Conservation (phyloP, 78 protist genomes). For the Anaeramoeba flamelloides region DNA sequence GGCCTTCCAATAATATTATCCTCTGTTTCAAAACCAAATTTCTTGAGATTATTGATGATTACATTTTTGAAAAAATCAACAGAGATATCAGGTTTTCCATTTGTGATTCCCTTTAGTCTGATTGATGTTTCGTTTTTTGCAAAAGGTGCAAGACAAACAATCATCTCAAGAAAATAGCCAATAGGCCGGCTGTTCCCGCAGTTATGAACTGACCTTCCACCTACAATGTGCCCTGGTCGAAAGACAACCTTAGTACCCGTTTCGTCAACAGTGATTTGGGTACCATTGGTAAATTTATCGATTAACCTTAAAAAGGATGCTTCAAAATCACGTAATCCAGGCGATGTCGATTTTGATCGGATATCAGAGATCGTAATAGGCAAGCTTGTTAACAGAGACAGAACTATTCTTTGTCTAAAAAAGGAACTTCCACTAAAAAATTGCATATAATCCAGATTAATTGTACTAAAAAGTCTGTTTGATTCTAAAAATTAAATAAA, state of each 20-base stretch:
- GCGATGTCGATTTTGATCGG: too few relatives aligned
- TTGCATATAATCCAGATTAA: too few relatives aligned
- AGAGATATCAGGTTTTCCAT: neutral
- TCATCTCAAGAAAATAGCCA: slow-evolving; percentile 60
- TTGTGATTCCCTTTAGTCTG: slow-evolving; percentile 30
- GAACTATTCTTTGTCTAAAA: slow-evolving; percentile 21
- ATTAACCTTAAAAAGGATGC: slow-evolving; percentile 30
- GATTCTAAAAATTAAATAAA: too few relatives aligned
- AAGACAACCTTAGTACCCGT: too few relatives aligned
- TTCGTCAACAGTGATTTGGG: slow-evolving; percentile 28
- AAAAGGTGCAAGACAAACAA: slow-evolving; percentile 65
- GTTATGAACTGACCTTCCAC: slow-evolving; percentile 43
- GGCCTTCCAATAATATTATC: slow-evolving; percentile 35
- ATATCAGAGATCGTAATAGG: slow-evolving; percentile 13
- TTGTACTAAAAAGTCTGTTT: too few relatives aligned
- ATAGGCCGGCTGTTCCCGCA: slow-evolving; percentile 23
- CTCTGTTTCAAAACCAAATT: slow-evolving; percentile 70
- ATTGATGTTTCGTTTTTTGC: slow-evolving; percentile 38
- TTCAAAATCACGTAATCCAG: slow-evolving; percentile 36
- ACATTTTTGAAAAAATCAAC: slow-evolving; percentile 69
- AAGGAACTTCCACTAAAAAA: slow-evolving; percentile 1
- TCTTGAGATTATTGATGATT: slow-evolving; percentile 48
- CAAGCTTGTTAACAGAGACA: slow-evolving; percentile 6
- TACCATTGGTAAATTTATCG: slow-evolving; percentile 44
- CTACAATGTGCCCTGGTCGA: slow-evolving; percentile 45